phyloP scores from a whole-genome alignment of 352 stramenopile species.

The Phytophthora multivora region DNA sequence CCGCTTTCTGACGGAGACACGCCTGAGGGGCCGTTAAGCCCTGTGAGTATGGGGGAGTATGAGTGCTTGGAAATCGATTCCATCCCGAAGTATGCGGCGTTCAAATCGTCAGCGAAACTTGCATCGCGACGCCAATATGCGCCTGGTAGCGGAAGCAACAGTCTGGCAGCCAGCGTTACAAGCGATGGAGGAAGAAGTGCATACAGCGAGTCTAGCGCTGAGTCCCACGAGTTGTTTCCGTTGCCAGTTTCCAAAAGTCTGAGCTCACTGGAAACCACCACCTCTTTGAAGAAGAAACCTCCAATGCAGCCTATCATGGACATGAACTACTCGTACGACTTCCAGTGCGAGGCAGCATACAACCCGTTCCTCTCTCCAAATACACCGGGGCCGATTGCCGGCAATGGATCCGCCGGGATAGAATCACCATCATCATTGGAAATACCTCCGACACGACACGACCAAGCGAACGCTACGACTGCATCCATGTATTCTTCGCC shows the following conservation, averaged over 20 bases:
- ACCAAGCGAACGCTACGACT: neutral
- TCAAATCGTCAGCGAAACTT: constrained; percentile 54
- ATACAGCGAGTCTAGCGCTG: constrained; percentile 24
- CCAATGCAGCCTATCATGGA: constrained; percentile 55
- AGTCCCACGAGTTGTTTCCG: constrained; percentile 41
- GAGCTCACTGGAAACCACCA: constrained; percentile 24
- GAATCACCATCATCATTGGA: neutral
- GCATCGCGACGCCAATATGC: constrained; percentile 27
- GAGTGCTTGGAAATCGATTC: constrained; percentile 77
- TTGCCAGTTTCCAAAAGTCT: constrained; percentile 32
- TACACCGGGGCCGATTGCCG: constrained; percentile 9
- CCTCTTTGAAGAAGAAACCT: constrained; percentile 24
- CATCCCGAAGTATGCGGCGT: constrained; percentile 76
- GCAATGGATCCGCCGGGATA: neutral
- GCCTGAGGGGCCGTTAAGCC: constrained; percentile 42
- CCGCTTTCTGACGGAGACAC: constrained; percentile 28
- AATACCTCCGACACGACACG: constrained; percentile 6
- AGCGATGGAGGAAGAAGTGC: constrained; percentile 29
- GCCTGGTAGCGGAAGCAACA: constrained; percentile 13
- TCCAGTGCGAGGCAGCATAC: constrained; percentile 54
- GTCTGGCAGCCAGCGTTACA: constrained; percentile 24
- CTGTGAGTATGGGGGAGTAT: constrained; percentile 66
- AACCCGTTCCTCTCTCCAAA: constrained; percentile 58
- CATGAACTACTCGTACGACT: constrained; percentile 70
- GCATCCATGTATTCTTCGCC: neutral